Conservation (phyloP, 352 stramenopile genomes). For the Pythium oligandrum region DNA sequence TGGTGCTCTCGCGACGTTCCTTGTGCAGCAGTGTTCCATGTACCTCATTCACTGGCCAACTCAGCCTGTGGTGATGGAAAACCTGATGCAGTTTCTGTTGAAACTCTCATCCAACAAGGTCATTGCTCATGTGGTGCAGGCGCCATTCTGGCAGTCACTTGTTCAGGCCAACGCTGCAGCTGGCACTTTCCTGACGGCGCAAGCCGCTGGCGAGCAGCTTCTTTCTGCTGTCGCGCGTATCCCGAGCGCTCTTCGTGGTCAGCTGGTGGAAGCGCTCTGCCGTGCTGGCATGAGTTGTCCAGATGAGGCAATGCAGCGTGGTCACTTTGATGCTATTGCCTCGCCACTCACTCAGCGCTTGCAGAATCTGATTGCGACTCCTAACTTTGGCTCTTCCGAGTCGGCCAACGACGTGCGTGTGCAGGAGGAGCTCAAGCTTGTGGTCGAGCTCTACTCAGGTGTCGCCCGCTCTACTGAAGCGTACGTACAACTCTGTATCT, state of each 20-base stretch:
- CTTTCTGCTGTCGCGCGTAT: conserved; percentile 51
- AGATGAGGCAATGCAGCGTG: conserved; percentile 31
- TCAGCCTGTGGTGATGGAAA: conserved; percentile 78
- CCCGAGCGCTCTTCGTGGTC: conserved; percentile 46
- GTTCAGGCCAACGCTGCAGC: conserved; percentile 68
- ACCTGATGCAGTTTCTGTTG: conserved; percentile 75
- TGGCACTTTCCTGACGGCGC: conserved; percentile 40
- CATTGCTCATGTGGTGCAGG: conserved; percentile 49
- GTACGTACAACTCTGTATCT: conserved; percentile 19
- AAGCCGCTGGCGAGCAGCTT: conserved; percentile 23
- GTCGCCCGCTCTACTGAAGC: conserved; percentile 67
- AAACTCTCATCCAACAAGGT: conserved; percentile 58
- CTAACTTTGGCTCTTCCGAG: conserved; percentile 56
- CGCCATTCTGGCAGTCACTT: conserved; percentile 63
- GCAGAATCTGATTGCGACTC: conserved; percentile 46
- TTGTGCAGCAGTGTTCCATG: conserved; percentile 57
- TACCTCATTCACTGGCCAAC: conserved; percentile 83
- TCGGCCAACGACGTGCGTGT: conserved; percentile 56
- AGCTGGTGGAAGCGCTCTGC: conserved; percentile 67
- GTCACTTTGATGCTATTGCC: conserved; percentile 56
- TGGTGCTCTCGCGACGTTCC: conserved; percentile 59
- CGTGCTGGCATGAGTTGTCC: conserved; percentile 61
- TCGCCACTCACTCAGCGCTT: conserved; percentile 42
- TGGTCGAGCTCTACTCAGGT: conserved; percentile 75
- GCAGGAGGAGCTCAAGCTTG: conserved; percentile 71